Evolutionary conservation across 345 rosid genomes (phyloP).

Genomic region (Eucalyptus curtisii): DNA sequence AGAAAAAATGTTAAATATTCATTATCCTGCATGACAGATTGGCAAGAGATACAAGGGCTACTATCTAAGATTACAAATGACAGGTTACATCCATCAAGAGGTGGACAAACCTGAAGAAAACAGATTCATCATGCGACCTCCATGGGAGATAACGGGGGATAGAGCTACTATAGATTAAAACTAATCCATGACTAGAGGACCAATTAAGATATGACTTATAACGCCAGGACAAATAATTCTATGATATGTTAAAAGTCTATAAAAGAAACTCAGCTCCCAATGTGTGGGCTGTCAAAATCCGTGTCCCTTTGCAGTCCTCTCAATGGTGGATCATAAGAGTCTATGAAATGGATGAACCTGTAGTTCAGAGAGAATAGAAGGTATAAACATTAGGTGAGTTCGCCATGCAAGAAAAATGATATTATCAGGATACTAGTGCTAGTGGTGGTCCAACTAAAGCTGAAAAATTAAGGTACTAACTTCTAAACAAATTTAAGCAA

Average conservation of each 20-base stretch:
- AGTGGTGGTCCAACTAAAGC: background rate
- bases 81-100: background rate
- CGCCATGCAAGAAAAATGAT: background rate
- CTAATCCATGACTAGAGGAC: background rate
- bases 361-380: background rate
- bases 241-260: background rate
- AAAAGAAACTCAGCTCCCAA: constrained; percentile 61
- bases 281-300: constrained; percentile 94
- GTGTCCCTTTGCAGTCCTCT: constrained; percentile 96
- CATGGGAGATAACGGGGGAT: background rate
- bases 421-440: background rate
- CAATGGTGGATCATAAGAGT: constrained; percentile 83
- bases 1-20: background rate
- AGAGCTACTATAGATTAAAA: background rate
- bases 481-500: background rate
- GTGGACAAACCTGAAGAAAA: background rate
- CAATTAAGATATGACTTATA: background rate
- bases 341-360: constrained; percentile 89
- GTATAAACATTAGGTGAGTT: background rate
- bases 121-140: background rate
- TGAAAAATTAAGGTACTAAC: background rate
- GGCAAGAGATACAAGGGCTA: background rate
- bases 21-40: background rate
- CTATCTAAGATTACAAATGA: background rate
- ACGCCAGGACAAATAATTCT: background rate